phyloP scores from a whole-genome alignment of 352 stramenopile species.

The Phytophthora pluvialis region DNA sequence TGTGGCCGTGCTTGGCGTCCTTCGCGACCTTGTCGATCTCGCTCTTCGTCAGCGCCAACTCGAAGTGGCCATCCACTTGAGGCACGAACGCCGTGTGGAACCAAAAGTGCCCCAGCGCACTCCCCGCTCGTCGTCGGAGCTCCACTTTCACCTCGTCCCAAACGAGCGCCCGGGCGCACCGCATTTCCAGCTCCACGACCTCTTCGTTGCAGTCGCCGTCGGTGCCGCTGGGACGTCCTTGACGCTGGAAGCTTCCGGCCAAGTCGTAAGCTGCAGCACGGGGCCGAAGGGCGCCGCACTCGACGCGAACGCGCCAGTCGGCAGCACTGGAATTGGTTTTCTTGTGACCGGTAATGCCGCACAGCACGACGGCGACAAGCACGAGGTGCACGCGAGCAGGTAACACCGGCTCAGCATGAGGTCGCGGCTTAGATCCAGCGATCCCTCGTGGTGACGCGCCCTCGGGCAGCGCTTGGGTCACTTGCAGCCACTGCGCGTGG shows the following conservation, averaged over 20 bases:
- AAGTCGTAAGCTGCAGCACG: slow-evolving; percentile 36
- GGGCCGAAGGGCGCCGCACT: slow-evolving; percentile 45
- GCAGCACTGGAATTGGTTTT: slow-evolving; percentile 38
- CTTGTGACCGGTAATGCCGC: slow-evolving; percentile 54
- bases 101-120: slow-evolving; percentile 71
- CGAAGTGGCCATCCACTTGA: slow-evolving; percentile 25
- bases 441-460: slow-evolving; percentile 25
- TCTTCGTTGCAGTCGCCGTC: slow-evolving; percentile 12
- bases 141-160: slow-evolving; percentile 71
- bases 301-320: slow-evolving; percentile 61
- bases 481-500: slow-evolving; percentile 52
- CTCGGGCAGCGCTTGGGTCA: slow-evolving; percentile 33
- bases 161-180: slow-evolving; percentile 51
- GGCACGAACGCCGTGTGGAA: slow-evolving; percentile 78
- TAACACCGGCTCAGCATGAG: slow-evolving; percentile 35
- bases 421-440: slow-evolving; percentile 9
- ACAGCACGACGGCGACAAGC: slow-evolving; percentile 48
- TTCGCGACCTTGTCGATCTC: slow-evolving; percentile 81
- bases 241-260: slow-evolving; percentile 26
- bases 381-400: slow-evolving; percentile 44
- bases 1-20: slow-evolving; percentile 73
- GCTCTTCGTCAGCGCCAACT: slow-evolving; percentile 54
- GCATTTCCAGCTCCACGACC: slow-evolving; percentile 47
- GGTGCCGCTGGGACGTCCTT: slow-evolving; percentile 3
- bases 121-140: slow-evolving; percentile 49